A percentile compares a stretch with the other conserved stretches of the same genome.
phyloP scores from a whole-genome alignment of 805 yeast species.

The Wickerhamomyces silvicola region DNA sequence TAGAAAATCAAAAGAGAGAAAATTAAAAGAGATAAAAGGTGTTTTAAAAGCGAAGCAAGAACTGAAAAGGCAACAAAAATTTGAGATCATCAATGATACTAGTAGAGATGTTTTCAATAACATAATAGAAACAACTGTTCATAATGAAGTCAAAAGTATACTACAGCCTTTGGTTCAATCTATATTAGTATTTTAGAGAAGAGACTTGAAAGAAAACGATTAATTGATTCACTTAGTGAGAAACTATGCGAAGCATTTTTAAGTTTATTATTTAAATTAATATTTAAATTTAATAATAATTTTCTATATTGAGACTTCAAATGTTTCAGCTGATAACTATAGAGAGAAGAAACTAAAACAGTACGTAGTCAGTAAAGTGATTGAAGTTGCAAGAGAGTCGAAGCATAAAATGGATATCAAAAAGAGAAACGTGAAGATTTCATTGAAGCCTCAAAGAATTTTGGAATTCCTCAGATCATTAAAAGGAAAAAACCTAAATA shows the following conservation, averaged over 20 bases:
- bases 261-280: constrained; percentile 50
- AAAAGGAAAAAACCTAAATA: constrained; percentile 17
- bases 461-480: constrained; percentile 27
- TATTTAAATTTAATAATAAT: too few species aligned
- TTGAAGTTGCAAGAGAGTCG: constrained; percentile 19
- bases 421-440: constrained; percentile 36
- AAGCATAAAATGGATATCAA: constrained; percentile 22
- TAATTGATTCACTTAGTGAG: constrained; percentile 34
- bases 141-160: constrained; percentile 5
- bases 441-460: constrained; percentile 24
- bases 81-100: constrained; percentile 10
- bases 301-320: constrained; percentile 35
- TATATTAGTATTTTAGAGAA: constrained; percentile 10
- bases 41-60: constrained; percentile 4
- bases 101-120: constrained; percentile 4
- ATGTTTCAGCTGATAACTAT: constrained; percentile 39
- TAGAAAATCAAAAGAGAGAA: constrained; percentile 6
- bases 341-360: constrained; percentile 28
- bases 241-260: constrained; percentile 58
- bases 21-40: constrained; percentile 2
- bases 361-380: constrained; percentile 27
- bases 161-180: constrained; percentile 8
- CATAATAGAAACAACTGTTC: constrained; percentile 20
- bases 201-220: constrained; percentile 17
- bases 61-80: constrained; percentile 6